A percentile compares a stretch with the other conserved stretches of the same genome.
phyloP scores from a whole-genome alignment of 345 rosid species.

The Corchorus olitorius region DNA sequence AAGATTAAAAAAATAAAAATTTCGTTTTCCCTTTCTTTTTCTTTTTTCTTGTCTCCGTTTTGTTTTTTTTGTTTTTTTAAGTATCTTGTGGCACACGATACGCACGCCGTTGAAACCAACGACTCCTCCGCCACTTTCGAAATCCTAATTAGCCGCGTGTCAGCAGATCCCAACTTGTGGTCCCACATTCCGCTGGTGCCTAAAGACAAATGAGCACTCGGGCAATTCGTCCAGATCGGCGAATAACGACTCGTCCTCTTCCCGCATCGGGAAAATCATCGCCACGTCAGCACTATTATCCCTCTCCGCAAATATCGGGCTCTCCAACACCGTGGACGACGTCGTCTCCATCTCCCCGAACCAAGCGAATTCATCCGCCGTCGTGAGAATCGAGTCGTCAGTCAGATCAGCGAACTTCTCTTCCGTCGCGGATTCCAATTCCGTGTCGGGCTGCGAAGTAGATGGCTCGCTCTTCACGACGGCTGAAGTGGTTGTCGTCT shows the following conservation, averaged over 20 bases:
- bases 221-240: constrained; percentile 99
- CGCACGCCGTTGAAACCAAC: constrained; percentile 19
- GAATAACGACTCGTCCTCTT: constrained; percentile 90
- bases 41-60: neutral
- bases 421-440: constrained; percentile 41
- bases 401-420: constrained; percentile 54
- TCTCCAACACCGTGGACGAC: constrained; percentile 68
- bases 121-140: constrained; percentile 22
- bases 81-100: constrained; percentile 27
- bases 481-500: constrained; percentile 14
- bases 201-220: constrained; percentile 83
- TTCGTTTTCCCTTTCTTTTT: neutral
- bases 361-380: constrained; percentile 79
- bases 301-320: constrained; percentile 59
- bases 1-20: neutral
- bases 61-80: neutral
- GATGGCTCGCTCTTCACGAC: constrained; percentile 24
- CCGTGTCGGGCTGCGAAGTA: constrained; percentile 28
- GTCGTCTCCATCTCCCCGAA: constrained; percentile 78
- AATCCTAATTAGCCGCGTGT: constrained; percentile 38
- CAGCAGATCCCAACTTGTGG: constrained; percentile 72
- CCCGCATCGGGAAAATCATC: constrained; percentile 64
- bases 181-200: constrained; percentile 68
- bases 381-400: constrained; percentile 41
- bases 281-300: constrained; percentile 38